Evolutionary conservation across 345 rosid genomes (phyloP), one percentile per base, ranked within the genome.

Genomic region (Kandelia obovata): DNA sequence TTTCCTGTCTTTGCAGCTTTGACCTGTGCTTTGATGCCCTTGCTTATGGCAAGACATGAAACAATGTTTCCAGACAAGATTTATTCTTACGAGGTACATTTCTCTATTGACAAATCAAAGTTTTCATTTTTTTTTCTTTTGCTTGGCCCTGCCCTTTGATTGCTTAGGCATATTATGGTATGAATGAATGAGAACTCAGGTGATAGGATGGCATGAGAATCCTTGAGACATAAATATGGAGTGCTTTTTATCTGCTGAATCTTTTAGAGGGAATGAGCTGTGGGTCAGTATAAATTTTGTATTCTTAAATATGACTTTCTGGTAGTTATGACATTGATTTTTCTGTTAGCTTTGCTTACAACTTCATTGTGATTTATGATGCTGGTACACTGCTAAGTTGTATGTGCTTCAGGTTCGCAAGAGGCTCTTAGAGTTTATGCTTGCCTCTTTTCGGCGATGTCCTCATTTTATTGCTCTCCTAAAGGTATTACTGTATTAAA

Each of bases 401-500:
- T 35, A 65, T 69, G 39, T 69, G 21, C 69, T 35, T 77, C 78
- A 92, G 99, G 84, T 90, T 62, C 89, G 89, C 31, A 86, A 79
- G 81, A 86, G 96, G 79, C 88, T 92, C 66, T 75, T 92, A 62
- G 96, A 90, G 72, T 95, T 92, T 67, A 84, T 90, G 85, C 88
- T 95, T 80, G 86, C 97, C 75, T 86, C 94, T 68, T 95, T 95
- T 83, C 94, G 85, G 73, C 84, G 90, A 52, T 95, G 89, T 82
- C 97, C 99, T 46, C 75, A 69, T 78, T 83, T 87, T 78, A 82
- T 95, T 66, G 89, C 99, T 53, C 78, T 92, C 35, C 72, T 95
- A 75, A 90, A 95, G 88, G 99, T 92, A 84, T 53, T 56, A 27
- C 46, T 20, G 47, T 69, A 17, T 46, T 28, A 70, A 67, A 11